Evolutionary conservation across 164 flowering plant genomes (phyloP).

Genomic region (Nymphaea colorata): DNA sequence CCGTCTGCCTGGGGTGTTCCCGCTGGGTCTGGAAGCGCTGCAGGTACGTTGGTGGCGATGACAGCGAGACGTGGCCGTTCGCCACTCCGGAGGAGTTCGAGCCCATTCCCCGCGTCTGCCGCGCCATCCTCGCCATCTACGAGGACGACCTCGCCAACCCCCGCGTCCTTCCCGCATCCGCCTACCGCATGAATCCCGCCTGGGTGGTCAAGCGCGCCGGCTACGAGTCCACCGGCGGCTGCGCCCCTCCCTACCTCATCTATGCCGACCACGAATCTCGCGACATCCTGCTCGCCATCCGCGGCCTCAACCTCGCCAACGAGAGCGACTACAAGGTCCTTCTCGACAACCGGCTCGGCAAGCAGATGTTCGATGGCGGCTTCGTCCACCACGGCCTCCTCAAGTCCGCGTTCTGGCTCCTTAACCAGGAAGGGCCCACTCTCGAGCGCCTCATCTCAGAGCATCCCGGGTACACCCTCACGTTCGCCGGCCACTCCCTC

Average conservation of each 20-base stretch:
- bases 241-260: slow-evolving; percentile 71
- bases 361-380: slow-evolving; percentile 84
- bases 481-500: slow-evolving; percentile 72
- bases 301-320: slow-evolving; percentile 64
- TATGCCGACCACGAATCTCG: slow-evolving; percentile 52
- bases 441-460: slow-evolving; percentile 43
- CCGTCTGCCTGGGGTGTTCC: slow-evolving; percentile 38
- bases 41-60: slow-evolving; percentile 64
- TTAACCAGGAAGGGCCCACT: slow-evolving; percentile 49
- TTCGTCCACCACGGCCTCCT: slow-evolving; percentile 74
- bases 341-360: slow-evolving; percentile 53
- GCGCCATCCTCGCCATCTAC: slow-evolving; percentile 68
- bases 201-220: slow-evolving; percentile 55
- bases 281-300: slow-evolving; percentile 70
- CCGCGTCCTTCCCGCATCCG: slow-evolving; percentile 34
- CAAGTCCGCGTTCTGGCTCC: slow-evolving; percentile 67
- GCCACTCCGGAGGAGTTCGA: slow-evolving; percentile 74
- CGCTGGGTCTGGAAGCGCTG: slow-evolving; percentile 93
- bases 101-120: slow-evolving; percentile 68
- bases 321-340: slow-evolving; percentile 72
- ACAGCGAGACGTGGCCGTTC: slow-evolving; percentile 54
- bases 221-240: slow-evolving; percentile 54
- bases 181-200: slow-evolving; percentile 51
- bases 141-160: slow-evolving; percentile 61
- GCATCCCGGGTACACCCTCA: slow-evolving; percentile 35